These are phyloP conservation scores for Naganishia albida DNA, from an alignment of 1,284 basidiomycete genomes.

Conservation along the genomic window DNA sequence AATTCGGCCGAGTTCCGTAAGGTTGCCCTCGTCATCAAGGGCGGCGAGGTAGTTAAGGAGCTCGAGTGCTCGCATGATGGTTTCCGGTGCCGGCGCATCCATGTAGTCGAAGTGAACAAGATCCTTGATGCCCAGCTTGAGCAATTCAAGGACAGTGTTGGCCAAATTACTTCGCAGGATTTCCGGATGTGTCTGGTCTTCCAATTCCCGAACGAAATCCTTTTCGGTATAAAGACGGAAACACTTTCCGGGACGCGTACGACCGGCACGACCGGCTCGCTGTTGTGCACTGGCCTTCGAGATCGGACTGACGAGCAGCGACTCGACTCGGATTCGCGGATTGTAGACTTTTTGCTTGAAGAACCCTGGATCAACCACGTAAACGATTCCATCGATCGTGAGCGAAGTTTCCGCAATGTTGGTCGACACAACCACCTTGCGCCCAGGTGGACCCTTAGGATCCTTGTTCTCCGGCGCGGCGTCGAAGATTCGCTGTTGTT, in stretches of 20 bases:
- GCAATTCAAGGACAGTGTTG: constrained; percentile 90
- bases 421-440: constrained; percentile 93
- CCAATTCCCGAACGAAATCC: constrained; percentile 92
- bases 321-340: constrained; percentile 93
- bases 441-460: constrained; percentile 73
- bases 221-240: constrained; percentile 97
- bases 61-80: constrained; percentile 95
- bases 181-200: constrained; percentile 96
- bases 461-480: constrained; percentile 68
- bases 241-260: constrained; percentile 95
- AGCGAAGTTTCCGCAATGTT: constrained; percentile 98
- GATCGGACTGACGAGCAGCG: constrained; percentile 88
- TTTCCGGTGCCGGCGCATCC: constrained; percentile 89
- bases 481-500: constrained; percentile 95
- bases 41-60: constrained; percentile 89
- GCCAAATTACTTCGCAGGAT: constrained; percentile 89
- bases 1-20: constrained; percentile 82
- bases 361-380: constrained; percentile 97
- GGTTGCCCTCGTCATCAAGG: constrained; percentile 88
- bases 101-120: constrained; percentile 93
- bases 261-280: constrained; percentile 91
- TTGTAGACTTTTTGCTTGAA: constrained; percentile 98
- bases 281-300: constrained; percentile 96
- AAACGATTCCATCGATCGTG: constrained; percentile 98
- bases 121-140: constrained; percentile 92